These are phyloP conservation scores for Pseudocercospora pini-densiflorae DNA, from an alignment of 2,329 filamentous ascomycete species.

Conservation along the genomic window DNA sequence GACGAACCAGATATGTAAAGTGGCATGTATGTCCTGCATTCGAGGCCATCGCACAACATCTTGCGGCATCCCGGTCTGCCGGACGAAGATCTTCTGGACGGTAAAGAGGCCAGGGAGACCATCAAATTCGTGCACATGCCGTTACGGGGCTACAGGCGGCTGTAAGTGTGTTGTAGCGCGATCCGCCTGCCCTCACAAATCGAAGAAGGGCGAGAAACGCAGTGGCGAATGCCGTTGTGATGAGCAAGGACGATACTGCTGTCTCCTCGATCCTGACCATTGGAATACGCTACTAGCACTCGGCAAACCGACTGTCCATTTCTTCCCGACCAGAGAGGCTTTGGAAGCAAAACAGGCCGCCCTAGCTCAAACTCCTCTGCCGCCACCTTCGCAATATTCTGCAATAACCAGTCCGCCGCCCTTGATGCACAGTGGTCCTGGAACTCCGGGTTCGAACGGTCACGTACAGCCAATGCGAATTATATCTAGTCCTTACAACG, in stretches of 20 bases:
- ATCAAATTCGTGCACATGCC: slow-evolving; percentile 41
- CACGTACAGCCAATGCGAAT: slow-evolving; percentile 20
- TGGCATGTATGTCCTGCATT: slow-evolving; percentile 44
- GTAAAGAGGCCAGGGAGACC: slow-evolving; percentile 42
- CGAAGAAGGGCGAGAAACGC: slow-evolving; percentile 42
- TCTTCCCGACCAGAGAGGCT: slow-evolving; percentile 35
- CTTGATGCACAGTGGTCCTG: slow-evolving; percentile 22
- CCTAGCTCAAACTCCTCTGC: slow-evolving; percentile 17
- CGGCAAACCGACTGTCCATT: slow-evolving; percentile 37
- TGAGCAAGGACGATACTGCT: slow-evolving; percentile 41
- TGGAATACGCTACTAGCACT: slow-evolving; percentile 37
- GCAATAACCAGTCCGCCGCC: slow-evolving; percentile 21
- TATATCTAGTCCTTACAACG: slow-evolving; percentile 23
- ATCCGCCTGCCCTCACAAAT: slow-evolving; percentile 40
- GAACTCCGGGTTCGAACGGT: slow-evolving; percentile 19
- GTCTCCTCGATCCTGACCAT: slow-evolving; percentile 38
- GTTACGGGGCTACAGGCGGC: slow-evolving; percentile 37
- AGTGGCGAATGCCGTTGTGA: slow-evolving; percentile 41
- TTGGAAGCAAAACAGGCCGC: slow-evolving; percentile 32
- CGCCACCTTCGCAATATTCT: slow-evolving; percentile 27
- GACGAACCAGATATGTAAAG: slow-evolving; percentile 40
- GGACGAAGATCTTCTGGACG: slow-evolving; percentile 42
- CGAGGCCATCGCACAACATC: slow-evolving; percentile 42
- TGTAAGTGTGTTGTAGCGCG: slow-evolving; percentile 41
- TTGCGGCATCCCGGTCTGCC: slow-evolving; percentile 42